Evolutionary conservation across 1,284 basidiomycete species (phyloP), one percentile per base, ranked within the genome.

Genomic region (Puccinia horiana): DNA sequence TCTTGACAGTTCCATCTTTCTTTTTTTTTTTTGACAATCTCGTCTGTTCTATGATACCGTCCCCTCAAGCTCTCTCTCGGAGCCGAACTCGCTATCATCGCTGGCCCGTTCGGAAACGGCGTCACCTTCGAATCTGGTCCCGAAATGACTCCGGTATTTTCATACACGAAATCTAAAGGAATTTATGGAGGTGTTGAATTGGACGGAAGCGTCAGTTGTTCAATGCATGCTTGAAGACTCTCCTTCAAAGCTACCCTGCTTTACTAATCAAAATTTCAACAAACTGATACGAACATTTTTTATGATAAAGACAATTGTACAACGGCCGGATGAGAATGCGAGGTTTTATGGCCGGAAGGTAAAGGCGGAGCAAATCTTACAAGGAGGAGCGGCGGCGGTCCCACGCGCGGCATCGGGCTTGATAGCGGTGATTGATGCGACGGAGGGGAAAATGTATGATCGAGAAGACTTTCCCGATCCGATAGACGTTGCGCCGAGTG

Each of bases 21-120:
- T 20, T 52, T 52, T 47, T 32, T 32, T 42, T 35, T n/a, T 29
- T 26, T 67, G 12, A 49, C 16, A 14, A 83, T 86, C 14, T 83
- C 85, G 84, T 0, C 86, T 86, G 83, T 84, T n/a, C 32, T 42
- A 84, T 47, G 9, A 8, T 18, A 47, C 23, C 5, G 11, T 65
- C 76, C 82, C 56, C 6, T 85, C 85, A 52, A 86, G 81, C 52
- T 87, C 76, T 85, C 85, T 56, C 82, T 88, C 0, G 87, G 87
- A 3, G 86, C 83, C 8, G 86, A 87, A 79, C 82, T 87, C 0
- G 83, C 82, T 2, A 83, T 86, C 18, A 81, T 85, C 3, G 84
- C 85, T 42, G 87, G 87, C 0, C 87, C 87, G 0, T 85, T 87
- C 14, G 87, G 87, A n/a, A 86, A 85, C 58, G 87, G 86, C 1